These are phyloP conservation scores for Phytophthora colocasiae DNA, from an alignment of 352 stramenopile species.

Conservation along the genomic window DNA sequence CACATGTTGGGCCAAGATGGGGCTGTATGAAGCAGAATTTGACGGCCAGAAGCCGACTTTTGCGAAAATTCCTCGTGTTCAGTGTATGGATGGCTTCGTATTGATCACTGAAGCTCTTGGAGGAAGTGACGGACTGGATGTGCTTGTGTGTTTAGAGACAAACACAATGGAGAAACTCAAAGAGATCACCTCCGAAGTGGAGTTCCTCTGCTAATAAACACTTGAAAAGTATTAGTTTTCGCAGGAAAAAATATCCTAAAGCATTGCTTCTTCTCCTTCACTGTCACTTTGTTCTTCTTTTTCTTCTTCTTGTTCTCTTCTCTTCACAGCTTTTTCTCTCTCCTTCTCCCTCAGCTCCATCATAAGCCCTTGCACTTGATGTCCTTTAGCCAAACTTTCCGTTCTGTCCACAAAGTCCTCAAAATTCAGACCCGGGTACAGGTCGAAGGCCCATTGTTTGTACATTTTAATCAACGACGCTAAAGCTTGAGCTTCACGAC, in stretches of 20 bases:
- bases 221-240: too few relatives aligned
- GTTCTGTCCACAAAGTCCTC: slow-evolving; percentile 81
- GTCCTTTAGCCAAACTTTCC: slow-evolving; percentile 63
- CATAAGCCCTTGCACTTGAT: slow-evolving; percentile 72
- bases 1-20: slow-evolving; percentile 63
- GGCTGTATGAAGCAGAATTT: slow-evolving; percentile 66
- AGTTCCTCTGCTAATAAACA: slow-evolving; percentile 10
- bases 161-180: slow-evolving; percentile 25
- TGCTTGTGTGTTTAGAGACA: slow-evolving; percentile 30
- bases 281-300: slow-evolving; percentile 26
- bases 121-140: slow-evolving; percentile 23
- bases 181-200: slow-evolving; percentile 3
- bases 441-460: slow-evolving; percentile 87
- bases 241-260: slow-evolving; percentile 23
- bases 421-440: slow-evolving; percentile 85
- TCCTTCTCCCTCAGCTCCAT: slow-evolving; percentile 66
- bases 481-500: slow-evolving; percentile 73
- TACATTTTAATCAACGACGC: slow-evolving; percentile 79
- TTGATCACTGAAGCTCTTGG: slow-evolving; percentile 52
- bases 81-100: slow-evolving; percentile 53
- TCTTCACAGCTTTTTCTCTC: slow-evolving; percentile 42
- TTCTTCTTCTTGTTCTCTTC: slow-evolving; percentile 24
- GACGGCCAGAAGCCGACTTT: slow-evolving; percentile 38
- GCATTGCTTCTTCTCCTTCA: slow-evolving; percentile 53
- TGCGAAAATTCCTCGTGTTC: slow-evolving; percentile 39